Evolutionary conservation across 495 filamentous ascomycete genomes (phyloP), one percentile per base, ranked within the genome.

Genomic region (Daldinia vernicosa): DNA sequence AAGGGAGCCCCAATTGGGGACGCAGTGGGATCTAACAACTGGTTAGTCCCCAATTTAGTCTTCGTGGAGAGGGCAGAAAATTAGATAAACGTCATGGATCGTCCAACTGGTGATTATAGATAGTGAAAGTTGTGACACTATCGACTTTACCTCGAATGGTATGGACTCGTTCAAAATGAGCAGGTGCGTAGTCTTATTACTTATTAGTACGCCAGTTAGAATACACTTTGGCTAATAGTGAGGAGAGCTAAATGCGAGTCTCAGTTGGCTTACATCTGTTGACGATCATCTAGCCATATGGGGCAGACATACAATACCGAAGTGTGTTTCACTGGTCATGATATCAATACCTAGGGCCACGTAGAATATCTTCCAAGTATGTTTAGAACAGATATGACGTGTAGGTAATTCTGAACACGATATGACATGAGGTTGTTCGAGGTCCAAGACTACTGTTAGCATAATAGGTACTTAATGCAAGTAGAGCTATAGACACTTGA

Each of bases 301-400:
- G 12, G 12, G 17, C 5, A 14, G 12, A 53, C 53, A 39, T 22
- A 30, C 24, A 37, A 24, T 50, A 15, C 35, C 35, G 55, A 50
- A 45, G 30, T 35, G 17, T 40, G 56, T 64, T 45, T 70, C 61
- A 60, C 52, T 22, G 27, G 24, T 17, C 52, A n/a, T 61, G 24
- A 66, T 66, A 52, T 66, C 37, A 39, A 65, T 50, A n/a, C n/a
- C n/a, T n/a, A 61, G 50, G 37, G 57, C 61, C 11, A 12, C 32
- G 32, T 33, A 33, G 33, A 35, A 11, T 14, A 4, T 3, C 11
- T 11, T 6, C 33, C 14, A 4, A 4, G 9, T 60, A 47, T 51
- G 40, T 5, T 37, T 22, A 55, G 6, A 45, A 55, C 3, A 19
- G n/a, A 39, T 58, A 39, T 37, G 47, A 52, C 22, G n/a, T 35